A percentile compares a stretch with the other conserved stretches of the same genome.
Evolutionary conservation across 2,329 filamentous ascomycete species (phyloP).

Genomic region (Penicillium hesseltinei): DNA sequence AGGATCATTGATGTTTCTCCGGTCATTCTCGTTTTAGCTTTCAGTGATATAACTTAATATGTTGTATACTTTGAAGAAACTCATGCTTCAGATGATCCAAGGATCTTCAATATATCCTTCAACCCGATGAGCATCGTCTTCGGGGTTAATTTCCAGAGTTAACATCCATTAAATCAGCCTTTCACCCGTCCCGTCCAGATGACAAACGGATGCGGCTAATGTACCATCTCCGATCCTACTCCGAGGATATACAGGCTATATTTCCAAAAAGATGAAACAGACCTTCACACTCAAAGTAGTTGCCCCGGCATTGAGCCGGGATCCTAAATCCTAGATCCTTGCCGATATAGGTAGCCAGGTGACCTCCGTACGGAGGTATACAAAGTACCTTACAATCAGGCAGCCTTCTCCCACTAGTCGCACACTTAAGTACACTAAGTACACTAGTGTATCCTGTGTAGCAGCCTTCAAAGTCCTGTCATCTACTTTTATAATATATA

Average conservation of each 20-base stretch:
- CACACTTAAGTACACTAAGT: neutral
- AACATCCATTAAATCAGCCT: conserved; percentile 2
- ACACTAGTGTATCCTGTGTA: neutral
- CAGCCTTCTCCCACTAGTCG: neutral
- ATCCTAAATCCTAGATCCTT: conserved; percentile 1
- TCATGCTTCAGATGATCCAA: neutral
- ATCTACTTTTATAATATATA: neutral
- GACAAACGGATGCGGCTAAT: neutral
- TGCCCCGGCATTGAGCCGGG: neutral
- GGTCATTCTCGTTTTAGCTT: neutral
- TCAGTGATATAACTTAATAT: neutral
- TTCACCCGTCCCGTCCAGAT: neutral
- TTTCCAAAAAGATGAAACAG: neutral
- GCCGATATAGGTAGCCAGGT: neutral
- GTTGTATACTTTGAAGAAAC: too few relatives aligned
- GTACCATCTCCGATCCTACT: neutral
- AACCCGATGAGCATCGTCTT: neutral
- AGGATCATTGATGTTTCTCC: neutral
- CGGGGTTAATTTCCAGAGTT: neutral
- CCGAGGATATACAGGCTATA: neutral
- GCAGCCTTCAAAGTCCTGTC: neutral
- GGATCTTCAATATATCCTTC: neutral
- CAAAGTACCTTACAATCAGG: neutral
- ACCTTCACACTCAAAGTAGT: neutral
- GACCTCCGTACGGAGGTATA: neutral